phyloP scores from a whole-genome alignment of 2,329 filamentous ascomycete genomes.

The Corinectria fuckeliana region DNA sequence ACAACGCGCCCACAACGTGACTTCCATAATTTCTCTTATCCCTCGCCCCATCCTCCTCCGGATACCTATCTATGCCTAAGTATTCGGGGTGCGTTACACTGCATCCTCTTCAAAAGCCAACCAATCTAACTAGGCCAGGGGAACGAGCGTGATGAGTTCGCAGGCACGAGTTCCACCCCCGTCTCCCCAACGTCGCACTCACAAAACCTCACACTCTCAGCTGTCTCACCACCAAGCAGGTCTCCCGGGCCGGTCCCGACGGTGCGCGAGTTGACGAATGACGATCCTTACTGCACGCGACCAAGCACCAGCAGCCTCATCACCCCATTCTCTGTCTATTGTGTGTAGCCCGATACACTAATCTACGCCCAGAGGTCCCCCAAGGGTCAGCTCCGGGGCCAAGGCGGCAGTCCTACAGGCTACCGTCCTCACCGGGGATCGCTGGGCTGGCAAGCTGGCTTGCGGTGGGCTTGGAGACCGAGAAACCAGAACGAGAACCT shows the following conservation, averaged over 20 bases:
- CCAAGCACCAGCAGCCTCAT: conserved; percentile 22
- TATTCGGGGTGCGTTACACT: neutral
- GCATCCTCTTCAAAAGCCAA: neutral
- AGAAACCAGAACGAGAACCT: neutral
- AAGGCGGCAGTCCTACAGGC: neutral
- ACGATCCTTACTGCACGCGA: conserved; percentile 37
- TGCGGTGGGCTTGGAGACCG: neutral
- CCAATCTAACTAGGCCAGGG: neutral
- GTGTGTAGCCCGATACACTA: too few species aligned
- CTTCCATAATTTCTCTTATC: neutral
- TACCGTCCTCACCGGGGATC: neutral
- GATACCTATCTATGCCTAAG: neutral
- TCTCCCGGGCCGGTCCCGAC: conserved; percentile 23
- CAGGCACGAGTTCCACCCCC: neutral
- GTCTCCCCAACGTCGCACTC: conserved; percentile 1
- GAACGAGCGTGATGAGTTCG: neutral
- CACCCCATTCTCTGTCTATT: conserved; percentile 21
- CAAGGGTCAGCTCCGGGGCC: neutral
- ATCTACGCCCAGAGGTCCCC: conserved; percentile 6
- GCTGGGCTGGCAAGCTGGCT: too few species aligned
- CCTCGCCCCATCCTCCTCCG: too few species aligned
- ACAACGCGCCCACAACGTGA: neutral
- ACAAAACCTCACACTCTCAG: conserved; percentile 22
- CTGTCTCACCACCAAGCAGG: conserved; percentile 3
- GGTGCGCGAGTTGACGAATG: conserved; percentile 15